Percentiles rank a stretch among this genome's conserved stretches.
Evolutionary conservation across 2,329 filamentous ascomycete genomes (phyloP).

Genomic region (Simplicillium sp.): DNA sequence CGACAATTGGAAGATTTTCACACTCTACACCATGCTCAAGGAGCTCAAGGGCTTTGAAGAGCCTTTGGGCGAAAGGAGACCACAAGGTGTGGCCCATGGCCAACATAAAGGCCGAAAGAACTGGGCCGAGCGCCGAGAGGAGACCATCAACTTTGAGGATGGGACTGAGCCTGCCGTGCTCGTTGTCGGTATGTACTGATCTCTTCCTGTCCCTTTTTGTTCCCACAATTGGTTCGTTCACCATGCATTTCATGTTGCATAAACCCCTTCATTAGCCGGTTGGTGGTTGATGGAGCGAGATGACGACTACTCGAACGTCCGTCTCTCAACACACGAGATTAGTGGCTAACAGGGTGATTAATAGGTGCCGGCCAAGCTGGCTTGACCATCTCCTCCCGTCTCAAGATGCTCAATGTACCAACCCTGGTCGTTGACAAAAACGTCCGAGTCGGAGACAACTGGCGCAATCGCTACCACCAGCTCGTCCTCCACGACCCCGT

Average conservation of each 20-base stretch:
- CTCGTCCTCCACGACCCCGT: constrained; percentile 55
- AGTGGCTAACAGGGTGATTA: constrained; percentile 15
- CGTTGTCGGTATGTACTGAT: constrained; percentile 9
- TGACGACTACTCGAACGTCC: no score
- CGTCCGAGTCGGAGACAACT: constrained; percentile 39
- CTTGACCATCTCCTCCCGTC: constrained; percentile 31
- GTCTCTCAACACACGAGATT: background rate
- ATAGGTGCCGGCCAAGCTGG: constrained; percentile 34
- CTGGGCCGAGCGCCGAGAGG: constrained; percentile 11
- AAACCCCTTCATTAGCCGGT: no score
- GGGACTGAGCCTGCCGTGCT: constrained; percentile 9
- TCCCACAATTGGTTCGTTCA: background rate
- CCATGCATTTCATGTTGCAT: background rate
- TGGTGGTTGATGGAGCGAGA: no score
- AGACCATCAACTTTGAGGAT: constrained; percentile 6
- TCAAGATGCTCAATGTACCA: constrained; percentile 34
- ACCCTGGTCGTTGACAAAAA: constrained; percentile 34
- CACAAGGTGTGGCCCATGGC: constrained; percentile 37
- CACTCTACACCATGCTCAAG: constrained; percentile 43
- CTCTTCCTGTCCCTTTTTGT: background rate
- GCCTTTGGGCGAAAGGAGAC: constrained; percentile 27
- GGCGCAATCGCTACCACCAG: constrained; percentile 47
- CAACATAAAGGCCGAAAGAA: constrained; percentile 10
- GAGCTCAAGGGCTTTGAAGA: constrained; percentile 41
- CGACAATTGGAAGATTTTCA: constrained; percentile 44